Evolutionary conservation across 73 alveolate genomes (phyloP).

Genomic region (Tetrahymena thermophila): DNA sequence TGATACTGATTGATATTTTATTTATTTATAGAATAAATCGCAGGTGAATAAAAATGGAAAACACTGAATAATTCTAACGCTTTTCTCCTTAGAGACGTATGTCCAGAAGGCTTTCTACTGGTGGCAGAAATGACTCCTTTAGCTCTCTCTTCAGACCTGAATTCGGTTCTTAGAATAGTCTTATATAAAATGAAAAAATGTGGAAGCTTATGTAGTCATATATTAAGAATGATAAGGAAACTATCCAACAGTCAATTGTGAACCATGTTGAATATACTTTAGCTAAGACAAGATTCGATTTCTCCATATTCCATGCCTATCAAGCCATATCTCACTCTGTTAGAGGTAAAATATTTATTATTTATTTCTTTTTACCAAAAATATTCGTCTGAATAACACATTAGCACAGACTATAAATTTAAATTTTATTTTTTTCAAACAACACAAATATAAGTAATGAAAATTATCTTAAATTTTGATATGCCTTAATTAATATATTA

Average conservation of each 20-base stretch:
- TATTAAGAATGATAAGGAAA: slow-evolving; percentile 18
- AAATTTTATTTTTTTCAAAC: too few species aligned
- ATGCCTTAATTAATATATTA: too few species aligned
- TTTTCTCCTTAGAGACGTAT: neutral
- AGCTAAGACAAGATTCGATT: slow-evolving; percentile 47
- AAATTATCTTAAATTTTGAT: too few species aligned
- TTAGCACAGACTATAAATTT: too few species aligned
- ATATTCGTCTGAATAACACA: neutral
- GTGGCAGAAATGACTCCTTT: neutral
- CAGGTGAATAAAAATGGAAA: neutral
- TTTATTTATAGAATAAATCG: neutral
- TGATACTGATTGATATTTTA: neutral
- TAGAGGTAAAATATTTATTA: neutral
- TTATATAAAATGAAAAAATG: slow-evolving; percentile 3
- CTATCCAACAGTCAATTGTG: slow-evolving; percentile 18
- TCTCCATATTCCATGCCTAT: slow-evolving; percentile 41
- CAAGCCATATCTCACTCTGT: slow-evolving; percentile 11
- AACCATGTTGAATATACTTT: slow-evolving; percentile 46
- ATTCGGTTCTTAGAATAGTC: neutral
- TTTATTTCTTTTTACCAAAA: too few species aligned
- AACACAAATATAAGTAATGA: too few species aligned
- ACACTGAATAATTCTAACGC: neutral
- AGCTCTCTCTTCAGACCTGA: neutral
- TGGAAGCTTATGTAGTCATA: slow-evolving; percentile 49
- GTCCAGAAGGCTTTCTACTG: neutral